Conservation (phyloP, 345 rosid species). For the Trapa bicornis region DNA sequence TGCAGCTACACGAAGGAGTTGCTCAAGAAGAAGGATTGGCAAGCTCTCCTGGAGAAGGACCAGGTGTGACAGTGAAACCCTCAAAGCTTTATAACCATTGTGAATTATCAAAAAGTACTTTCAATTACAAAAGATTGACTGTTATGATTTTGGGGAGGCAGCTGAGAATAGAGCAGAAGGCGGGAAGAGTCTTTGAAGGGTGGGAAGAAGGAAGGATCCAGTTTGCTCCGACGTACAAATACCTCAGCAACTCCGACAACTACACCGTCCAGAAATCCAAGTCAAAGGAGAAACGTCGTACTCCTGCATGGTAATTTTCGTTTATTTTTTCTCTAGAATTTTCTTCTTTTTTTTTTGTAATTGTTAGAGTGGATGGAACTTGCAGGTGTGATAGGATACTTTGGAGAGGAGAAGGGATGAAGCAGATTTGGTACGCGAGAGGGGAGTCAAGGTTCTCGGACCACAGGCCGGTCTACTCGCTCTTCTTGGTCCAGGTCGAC, state of each 20-base stretch:
- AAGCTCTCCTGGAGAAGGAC: constrained; percentile 72
- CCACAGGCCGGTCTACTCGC: constrained; percentile 81
- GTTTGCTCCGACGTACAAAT: constrained; percentile 94
- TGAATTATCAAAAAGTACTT: too few species aligned
- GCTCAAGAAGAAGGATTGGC: constrained; percentile 57
- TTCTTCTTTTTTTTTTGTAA: background rate
- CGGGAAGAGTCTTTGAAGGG: constrained; percentile 68
- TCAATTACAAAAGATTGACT: too few species aligned
- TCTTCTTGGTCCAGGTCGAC: constrained; percentile 51
- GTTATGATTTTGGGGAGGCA: constrained; percentile 33
- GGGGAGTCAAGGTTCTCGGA: constrained; percentile 94
- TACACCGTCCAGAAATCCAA: constrained; percentile 48
- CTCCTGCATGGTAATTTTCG: constrained; percentile 66
- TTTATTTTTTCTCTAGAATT: too few species aligned
- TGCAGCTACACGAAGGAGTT: constrained; percentile 32
- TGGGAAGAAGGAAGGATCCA: constrained; percentile 84
- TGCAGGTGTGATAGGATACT: constrained; percentile 87
- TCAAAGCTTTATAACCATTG: background rate
- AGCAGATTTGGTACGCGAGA: constrained; percentile 58
- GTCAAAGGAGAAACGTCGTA: constrained; percentile 58
- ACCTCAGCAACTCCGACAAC: constrained; percentile 47
- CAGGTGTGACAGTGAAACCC: constrained; percentile 31
- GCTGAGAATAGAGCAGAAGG: constrained; percentile 60
- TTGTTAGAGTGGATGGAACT: background rate
- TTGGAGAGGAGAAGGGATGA: constrained; percentile 83